phyloP scores from a whole-genome alignment of 352 stramenopile species.

The Elongisporangium anandrum region DNA sequence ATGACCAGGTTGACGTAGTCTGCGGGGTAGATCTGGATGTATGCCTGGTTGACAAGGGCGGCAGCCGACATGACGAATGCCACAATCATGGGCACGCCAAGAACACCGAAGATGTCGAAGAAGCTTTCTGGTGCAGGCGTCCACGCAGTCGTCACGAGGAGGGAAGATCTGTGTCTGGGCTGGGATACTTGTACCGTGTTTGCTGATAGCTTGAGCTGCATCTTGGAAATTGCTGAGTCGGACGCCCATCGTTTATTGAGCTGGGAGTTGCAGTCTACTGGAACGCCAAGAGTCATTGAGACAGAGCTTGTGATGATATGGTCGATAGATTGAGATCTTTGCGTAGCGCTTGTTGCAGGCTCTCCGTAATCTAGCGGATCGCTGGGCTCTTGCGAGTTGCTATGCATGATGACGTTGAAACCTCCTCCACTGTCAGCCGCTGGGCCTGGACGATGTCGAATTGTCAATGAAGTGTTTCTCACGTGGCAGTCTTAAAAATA shows the following conservation, averaged over 20 bases:
- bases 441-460: too few relatives aligned
- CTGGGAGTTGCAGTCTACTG: neutral
- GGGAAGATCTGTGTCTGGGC: neutral
- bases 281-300: neutral
- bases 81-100: slow-evolving; percentile 35
- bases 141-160: neutral
- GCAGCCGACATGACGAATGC: slow-evolving; percentile 26
- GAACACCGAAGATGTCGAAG: slow-evolving; percentile 27
- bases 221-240: neutral
- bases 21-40: slow-evolving; percentile 32
- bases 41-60: slow-evolving; percentile 29
- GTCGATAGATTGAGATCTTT: neutral
- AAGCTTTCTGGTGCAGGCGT: slow-evolving; percentile 5
- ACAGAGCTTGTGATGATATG: neutral
- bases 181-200: neutral
- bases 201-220: neutral
- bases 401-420: neutral
- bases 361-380: neutral
- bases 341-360: neutral
- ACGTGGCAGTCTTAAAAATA: too few relatives aligned
- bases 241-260: neutral
- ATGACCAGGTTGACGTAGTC: slow-evolving; percentile 35
- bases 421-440: neutral
- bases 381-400: neutral
- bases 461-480: too few relatives aligned